A percentile compares a stretch with the other conserved stretches of the same genome.
Conservation (phyloP, 176 grass and related monocot species). For the Otatea glauca region DNA sequence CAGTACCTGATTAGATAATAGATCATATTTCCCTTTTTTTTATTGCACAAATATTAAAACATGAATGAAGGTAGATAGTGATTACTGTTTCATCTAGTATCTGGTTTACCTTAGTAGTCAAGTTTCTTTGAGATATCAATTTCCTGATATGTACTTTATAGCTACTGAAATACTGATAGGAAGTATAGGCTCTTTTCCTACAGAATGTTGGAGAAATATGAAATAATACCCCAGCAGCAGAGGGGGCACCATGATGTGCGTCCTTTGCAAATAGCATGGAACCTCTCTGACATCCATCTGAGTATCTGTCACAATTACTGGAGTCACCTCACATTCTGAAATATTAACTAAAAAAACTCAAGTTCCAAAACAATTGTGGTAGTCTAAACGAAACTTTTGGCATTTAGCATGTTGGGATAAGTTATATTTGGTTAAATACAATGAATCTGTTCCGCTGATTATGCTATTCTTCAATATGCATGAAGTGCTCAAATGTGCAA, state of each 20-base stretch:
- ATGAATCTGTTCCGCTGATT: background rate
- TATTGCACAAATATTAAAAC: no score
- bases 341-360: background rate
- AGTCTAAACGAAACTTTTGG: constrained; percentile 1
- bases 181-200: background rate
- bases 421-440: constrained; percentile 16
- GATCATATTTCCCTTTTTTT: background rate
- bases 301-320: background rate
- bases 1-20: background rate
- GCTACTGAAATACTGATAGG: background rate
- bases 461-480: background rate
- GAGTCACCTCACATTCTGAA: constrained; percentile 17
- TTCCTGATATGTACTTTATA: constrained; percentile 8
- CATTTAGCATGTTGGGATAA: background rate
- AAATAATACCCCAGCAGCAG: constrained; percentile 8
- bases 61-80: no score
- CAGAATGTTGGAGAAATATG: background rate
- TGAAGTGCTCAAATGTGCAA: background rate
- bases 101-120: background rate
- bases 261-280: background rate
- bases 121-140: background rate
- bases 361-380: background rate
- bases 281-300: constrained; percentile 1
- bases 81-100: constrained; percentile 11
- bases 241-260: background rate